These are phyloP conservation scores for Boletus rubescentipes DNA, from an alignment of 768 basidiomycete species.

Conservation along the genomic window DNA sequence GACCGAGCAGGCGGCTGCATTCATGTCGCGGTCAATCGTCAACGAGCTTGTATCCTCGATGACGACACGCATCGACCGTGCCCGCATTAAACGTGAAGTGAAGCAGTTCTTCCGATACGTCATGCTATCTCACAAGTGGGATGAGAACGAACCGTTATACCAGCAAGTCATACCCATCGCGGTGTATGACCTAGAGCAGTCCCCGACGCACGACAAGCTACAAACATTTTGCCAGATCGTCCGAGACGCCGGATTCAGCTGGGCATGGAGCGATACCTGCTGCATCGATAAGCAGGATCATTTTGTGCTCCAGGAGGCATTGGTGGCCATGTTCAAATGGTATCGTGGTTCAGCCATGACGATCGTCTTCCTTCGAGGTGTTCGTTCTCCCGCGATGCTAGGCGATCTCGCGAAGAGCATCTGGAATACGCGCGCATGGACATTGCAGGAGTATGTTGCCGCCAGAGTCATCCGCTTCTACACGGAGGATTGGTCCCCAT, in stretches of 20 bases:
- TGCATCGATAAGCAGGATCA: neutral
- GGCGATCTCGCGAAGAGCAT: neutral
- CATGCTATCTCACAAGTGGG: conserved; percentile 7
- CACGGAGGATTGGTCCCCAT: neutral
- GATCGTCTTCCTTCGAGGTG: neutral
- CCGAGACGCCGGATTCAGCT: neutral
- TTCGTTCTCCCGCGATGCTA: neutral
- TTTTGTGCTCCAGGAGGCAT: neutral
- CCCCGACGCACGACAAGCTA: neutral
- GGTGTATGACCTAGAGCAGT: neutral
- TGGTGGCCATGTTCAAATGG: neutral
- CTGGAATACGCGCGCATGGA: neutral
- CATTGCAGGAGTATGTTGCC: neutral
- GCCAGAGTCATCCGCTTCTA: neutral
- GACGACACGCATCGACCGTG: too few species aligned
- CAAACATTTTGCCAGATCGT: neutral
- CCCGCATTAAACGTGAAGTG: neutral
- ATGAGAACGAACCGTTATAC: conserved; percentile 1
- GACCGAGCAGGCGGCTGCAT: too few species aligned
- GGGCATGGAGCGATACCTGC: neutral
- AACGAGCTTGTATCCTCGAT: too few species aligned
- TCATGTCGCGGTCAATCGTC: too few species aligned
- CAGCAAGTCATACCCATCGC: neutral
- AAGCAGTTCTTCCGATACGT: neutral
- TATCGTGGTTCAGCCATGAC: neutral